Base-by-base conservation (phyloP, 352 stramenopile genomes). In the Albugo candida region DNA sequence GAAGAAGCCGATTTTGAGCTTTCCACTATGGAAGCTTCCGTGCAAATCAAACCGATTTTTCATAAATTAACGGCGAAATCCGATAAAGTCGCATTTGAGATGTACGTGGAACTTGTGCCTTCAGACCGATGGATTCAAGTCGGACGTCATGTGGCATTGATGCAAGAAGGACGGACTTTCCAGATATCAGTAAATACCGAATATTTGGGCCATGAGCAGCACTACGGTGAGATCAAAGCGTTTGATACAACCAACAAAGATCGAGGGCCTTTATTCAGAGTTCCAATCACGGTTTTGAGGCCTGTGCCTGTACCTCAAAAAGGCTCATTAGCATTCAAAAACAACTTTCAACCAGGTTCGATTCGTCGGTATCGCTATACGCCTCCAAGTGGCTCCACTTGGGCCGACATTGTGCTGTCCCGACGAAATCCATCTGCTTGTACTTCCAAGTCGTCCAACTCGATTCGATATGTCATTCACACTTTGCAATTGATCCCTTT, bases 251-350 rank as follows among this genome's bases (percentile, higher is more conserved):
- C 67, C 43, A 67, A 89, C 43, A 58, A 74, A 34, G 52, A 54
- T 37, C 60, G 67, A 20, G 83, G 82, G 0, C 48, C 76, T 4
- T 27, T 96, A 13, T 98, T 96, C 51, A 73, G 59, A 35, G 77
- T 97, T 31, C 91, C 91, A 0, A 83, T 98, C 27, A 89, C 67
- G 19, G 71, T 95, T 14, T 75, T 95, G 41, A 88, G 88, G 55
- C 77, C 81, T 0, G 72, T 95, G 59, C 27, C 61, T 63, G 47
- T 59, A 0, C 47, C 42, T 43, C 17, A 8, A 19, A 8, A 43
- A 3, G 20, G 20, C 8, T 43, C 17, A 10, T 24, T 24, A 8
- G 17, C 20, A 19, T 24, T 24, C 38, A 43, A 24, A 8, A 43
- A 43, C 8, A 43, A 43, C 38, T 24, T 24, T 24, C 38, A 43